phyloP scores from a whole-genome alignment of 2,329 filamentous ascomycete species.

The Ascochyta clinopodiicola region DNA sequence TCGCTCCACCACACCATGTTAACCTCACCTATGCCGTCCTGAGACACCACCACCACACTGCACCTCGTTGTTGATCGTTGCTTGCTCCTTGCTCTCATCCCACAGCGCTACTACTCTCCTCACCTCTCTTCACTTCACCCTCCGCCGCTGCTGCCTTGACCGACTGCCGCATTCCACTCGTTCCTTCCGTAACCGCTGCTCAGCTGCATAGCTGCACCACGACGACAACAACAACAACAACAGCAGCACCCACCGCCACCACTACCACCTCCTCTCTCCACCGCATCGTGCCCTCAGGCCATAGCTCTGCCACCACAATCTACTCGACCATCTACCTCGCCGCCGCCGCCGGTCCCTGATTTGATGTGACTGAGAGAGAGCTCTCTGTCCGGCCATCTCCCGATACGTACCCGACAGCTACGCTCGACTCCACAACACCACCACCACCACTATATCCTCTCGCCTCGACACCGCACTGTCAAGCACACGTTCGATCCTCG shows the following conservation, averaged over 20 bases:
- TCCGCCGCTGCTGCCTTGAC: conserved; percentile 21
- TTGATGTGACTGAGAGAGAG: conserved; percentile 44
- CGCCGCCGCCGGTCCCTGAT: conserved; percentile 32
- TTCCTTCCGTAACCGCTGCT: conserved; percentile 38
- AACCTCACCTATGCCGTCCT: conserved; percentile 38
- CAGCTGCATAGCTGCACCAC: conserved; percentile 13
- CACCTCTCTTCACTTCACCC: conserved; percentile 8
- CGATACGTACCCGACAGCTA: conserved; percentile 28
- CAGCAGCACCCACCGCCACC: conserved; percentile 19
- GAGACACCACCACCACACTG: conserved; percentile 30
- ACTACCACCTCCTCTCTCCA: neutral
- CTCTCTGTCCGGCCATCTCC: conserved; percentile 35
- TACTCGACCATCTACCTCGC: conserved; percentile 39
- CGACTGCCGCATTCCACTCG: conserved; percentile 32
- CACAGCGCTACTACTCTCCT: conserved; percentile 31
- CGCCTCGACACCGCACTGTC: conserved; percentile 28
- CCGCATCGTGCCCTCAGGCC: conserved; percentile 22
- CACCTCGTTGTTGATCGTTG: conserved; percentile 32
- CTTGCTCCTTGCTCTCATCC: conserved; percentile 30
- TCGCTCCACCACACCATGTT: conserved; percentile 34
- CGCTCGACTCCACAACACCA: conserved; percentile 27
- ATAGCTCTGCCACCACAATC: conserved; percentile 29
- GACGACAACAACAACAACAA: conserved; percentile 27
- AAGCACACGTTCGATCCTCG: conserved; percentile 35
- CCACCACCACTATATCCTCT: conserved; percentile 25